A percentile compares a stretch with the other conserved stretches of the same genome.
phyloP scores from a whole-genome alignment of 352 stramenopile genomes.

The Saprolegnia parasitica region DNA sequence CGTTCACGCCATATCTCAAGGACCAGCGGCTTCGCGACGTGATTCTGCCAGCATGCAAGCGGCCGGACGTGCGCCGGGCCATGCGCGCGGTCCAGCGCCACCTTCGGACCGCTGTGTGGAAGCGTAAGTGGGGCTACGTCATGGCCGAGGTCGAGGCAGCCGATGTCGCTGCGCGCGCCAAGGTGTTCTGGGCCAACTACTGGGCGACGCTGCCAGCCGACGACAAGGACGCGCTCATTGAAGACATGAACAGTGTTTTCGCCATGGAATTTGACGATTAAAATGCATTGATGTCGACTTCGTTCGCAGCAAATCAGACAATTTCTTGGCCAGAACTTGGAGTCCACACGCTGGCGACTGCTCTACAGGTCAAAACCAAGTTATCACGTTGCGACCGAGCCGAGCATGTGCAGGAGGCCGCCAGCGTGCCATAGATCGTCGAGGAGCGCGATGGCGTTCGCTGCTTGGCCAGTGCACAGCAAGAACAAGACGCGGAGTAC shows the following conservation, averaged over 20 bases:
- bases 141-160: neutral
- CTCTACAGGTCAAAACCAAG: too few species aligned
- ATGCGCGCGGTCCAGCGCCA: neutral
- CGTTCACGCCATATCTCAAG: neutral
- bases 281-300: too few species aligned
- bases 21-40: neutral
- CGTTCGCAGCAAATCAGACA: too few species aligned
- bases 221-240: neutral
- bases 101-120: neutral
- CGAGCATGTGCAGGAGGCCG: too few species aligned
- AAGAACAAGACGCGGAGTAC: too few species aligned
- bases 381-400: too few species aligned
- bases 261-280: neutral
- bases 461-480: too few species aligned
- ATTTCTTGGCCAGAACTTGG: too few species aligned
- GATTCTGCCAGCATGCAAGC: neutral
- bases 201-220: neutral
- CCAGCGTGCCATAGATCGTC: too few species aligned
- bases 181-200: neutral
- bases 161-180: neutral
- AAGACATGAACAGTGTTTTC: constrained; percentile 10
- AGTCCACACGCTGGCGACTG: too few species aligned
- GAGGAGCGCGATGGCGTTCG: too few species aligned
- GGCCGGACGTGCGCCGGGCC: neutral
- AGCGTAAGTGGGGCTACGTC: neutral